Base-by-base conservation (phyloP, 208 protist genomes). In the Trypanosoma theileri region DNA sequence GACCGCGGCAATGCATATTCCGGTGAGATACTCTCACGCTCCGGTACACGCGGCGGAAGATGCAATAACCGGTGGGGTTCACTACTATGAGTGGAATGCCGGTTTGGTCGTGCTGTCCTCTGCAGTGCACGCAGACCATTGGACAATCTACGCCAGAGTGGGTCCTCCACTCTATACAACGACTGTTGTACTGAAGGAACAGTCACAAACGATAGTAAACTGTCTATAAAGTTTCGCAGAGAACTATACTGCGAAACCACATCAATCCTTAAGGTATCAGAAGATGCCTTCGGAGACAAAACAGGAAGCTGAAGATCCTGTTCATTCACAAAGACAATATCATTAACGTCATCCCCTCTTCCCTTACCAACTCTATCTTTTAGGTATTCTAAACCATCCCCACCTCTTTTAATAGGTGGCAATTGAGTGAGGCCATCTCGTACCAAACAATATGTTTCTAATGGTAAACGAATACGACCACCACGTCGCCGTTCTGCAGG, bases 381-480 rank as follows among this genome's bases (percentile, higher is more conserved):
- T 16, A 63, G 14, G 8, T 8, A 11, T 31, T 46, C 16, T 48
- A n/a, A 1, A n/a, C 44, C 16, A 48, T 48, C 16, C 3, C 10
- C 11, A n/a, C 44, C 44, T 11, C 16, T 28, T 46, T 35, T 9
- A 7, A 63, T 14, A 3, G 45, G 42, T 19, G 65, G 65, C 8
- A 70, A 41, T 31, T 53, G 64, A 51, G 69, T 64, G 24, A 75
- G 26, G 1, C 71, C 71, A 44, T 62, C 56, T 44, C 13, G 17
- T 40, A 67, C 71, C 11, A 75, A 21, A 51, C 62, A 75, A 46
- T 55, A 66, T 21, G 71, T 75, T 42, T 73, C 68, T 0, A n/a
- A 42, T 10, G 68, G 68, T 16, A 73, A 26, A 24, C 68, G 58
- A 56, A 73, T 73, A 31, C 68, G 68, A 19, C 16, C 40, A 22